Evolutionary conservation across 164 flowering plant genomes (phyloP).

Genomic region (Aristolochia californica): DNA sequence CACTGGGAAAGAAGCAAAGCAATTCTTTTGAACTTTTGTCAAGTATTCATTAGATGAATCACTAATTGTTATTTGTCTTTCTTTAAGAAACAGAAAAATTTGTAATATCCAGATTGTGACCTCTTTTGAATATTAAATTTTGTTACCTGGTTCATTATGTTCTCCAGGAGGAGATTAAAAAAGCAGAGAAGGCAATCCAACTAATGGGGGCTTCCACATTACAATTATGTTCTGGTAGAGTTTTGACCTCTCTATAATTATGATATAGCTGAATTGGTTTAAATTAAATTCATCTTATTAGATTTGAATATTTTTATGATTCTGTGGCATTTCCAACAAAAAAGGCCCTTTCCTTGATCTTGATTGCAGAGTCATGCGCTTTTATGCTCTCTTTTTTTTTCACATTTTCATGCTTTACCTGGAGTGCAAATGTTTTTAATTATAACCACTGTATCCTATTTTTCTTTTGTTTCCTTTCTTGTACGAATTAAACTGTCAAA

Average conservation of each 20-base stretch:
- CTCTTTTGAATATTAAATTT: no score
- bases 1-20: no score
- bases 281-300: not conserved
- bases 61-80: no score
- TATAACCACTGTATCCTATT: not conserved
- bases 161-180: slow-evolving; percentile 57
- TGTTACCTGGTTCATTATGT: not conserved
- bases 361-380: not conserved
- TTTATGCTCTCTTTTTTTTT: not conserved
- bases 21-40: no score
- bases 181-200: slow-evolving; percentile 62
- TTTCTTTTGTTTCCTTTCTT: not conserved
- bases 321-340: not conserved
- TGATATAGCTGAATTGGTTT: not conserved
- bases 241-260: not conserved
- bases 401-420: not conserved
- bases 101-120: no score
- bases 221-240: slow-evolving; percentile 40
- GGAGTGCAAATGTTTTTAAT: no score
- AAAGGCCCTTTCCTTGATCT: not conserved
- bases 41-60: no score
- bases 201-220: slow-evolving; percentile 70
- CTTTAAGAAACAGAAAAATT: no score
- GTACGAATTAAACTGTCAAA: not conserved
- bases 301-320: not conserved